Conservation (phyloP, 176 grass and related monocot species). For the Avena eriantha region DNA sequence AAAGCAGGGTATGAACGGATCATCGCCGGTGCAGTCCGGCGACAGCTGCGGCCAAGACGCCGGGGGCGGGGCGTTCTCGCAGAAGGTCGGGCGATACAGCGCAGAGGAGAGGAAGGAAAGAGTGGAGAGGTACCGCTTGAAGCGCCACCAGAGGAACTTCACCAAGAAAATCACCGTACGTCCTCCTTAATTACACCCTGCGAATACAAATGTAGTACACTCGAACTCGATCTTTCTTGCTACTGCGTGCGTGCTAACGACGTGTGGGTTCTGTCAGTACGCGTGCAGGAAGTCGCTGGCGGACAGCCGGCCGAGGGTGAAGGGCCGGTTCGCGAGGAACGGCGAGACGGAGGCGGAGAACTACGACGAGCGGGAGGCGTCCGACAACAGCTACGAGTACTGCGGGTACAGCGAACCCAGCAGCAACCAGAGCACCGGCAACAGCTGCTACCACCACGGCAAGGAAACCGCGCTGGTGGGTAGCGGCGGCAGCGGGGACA, state of each 20-base stretch:
- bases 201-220: neutral
- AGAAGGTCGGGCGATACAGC: constrained; percentile 69
- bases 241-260: neutral
- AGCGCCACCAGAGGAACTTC: constrained; percentile 78
- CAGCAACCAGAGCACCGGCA: constrained; percentile 12
- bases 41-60: constrained; percentile 58
- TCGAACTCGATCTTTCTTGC: neutral
- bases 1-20: constrained; percentile 72
- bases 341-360: constrained; percentile 65
- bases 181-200: neutral
- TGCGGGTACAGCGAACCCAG: constrained; percentile 43
- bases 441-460: constrained; percentile 31
- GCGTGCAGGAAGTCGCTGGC: constrained; percentile 96
- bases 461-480: constrained; percentile 27
- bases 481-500: constrained; percentile 21
- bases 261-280: constrained; percentile 50
- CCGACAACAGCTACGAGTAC: constrained; percentile 51
- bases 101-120: constrained; percentile 77
- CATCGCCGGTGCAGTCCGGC: constrained; percentile 35
- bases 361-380: constrained; percentile 62
- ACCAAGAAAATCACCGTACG: constrained; percentile 94
- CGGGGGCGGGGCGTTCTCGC: constrained; percentile 40
- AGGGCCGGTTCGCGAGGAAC: constrained; percentile 86
- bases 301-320: constrained; percentile 86
- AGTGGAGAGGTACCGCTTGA: constrained; percentile 70